Percentiles rank a stretch among this genome's conserved stretches.
These are phyloP conservation scores for Syzygium syzygioides DNA, from an alignment of 441 rosid species.

Conservation along the genomic window DNA sequence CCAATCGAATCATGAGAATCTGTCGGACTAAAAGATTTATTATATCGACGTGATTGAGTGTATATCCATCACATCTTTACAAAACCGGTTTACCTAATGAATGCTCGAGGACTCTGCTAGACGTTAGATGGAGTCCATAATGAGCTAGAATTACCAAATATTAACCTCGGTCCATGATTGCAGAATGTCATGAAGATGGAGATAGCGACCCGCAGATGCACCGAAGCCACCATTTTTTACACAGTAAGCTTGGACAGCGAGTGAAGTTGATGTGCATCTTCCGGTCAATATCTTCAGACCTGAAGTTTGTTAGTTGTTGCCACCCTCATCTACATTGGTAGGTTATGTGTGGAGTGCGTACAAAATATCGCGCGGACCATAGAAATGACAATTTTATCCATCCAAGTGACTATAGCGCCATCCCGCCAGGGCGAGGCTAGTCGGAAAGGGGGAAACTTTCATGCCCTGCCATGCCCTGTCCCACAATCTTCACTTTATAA, in stretches of 20 bases:
- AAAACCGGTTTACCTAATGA: neutral
- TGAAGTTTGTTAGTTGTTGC: neutral
- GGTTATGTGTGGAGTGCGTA: neutral
- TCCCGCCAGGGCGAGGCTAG: neutral
- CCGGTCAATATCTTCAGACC: neutral
- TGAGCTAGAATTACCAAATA: neutral
- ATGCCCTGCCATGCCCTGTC: neutral
- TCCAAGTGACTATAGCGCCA: accelerated
- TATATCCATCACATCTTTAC: neutral
- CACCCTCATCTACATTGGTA: neutral
- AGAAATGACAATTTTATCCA: neutral
- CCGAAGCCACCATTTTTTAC: neutral
- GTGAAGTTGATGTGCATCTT: neutral
- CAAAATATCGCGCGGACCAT: neutral
- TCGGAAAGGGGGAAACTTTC: neutral
- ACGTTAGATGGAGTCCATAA: neutral
- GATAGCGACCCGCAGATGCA: neutral
- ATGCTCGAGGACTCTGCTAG: neutral
- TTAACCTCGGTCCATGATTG: neutral
- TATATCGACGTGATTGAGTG: neutral
- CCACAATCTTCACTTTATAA: neutral
- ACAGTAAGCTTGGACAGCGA: neutral
- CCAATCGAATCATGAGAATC: neutral
- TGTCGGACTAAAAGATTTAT: neutral
- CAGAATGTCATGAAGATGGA: neutral